A percentile compares a stretch with the other conserved stretches of the same genome.
phyloP scores from a whole-genome alignment of 2,329 filamentous ascomycete genomes.

The Claviceps cyperi region DNA sequence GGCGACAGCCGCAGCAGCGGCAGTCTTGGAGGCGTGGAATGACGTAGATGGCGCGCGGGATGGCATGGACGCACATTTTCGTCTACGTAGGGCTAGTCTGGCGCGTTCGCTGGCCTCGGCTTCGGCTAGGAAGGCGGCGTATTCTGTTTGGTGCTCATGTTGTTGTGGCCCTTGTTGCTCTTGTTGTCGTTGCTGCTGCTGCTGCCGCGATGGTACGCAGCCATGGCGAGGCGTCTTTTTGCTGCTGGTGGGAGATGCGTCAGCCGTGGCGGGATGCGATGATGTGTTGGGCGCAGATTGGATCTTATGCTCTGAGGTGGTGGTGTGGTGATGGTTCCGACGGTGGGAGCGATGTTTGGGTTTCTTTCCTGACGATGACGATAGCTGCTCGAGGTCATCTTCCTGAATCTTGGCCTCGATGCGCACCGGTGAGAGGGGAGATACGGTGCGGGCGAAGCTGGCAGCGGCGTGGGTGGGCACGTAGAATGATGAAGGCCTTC shows the following conservation, averaged over 20 bases:
- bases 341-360: too few species aligned
- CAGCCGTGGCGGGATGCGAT: too few species aligned
- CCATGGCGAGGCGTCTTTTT: neutral
- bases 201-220: neutral
- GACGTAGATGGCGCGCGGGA: neutral
- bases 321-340: too few species aligned
- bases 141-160: slow-evolving; percentile 8
- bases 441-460: slow-evolving; percentile 13
- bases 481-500: slow-evolving; percentile 7
- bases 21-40: neutral
- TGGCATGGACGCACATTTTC: neutral
- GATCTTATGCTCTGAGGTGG: too few species aligned
- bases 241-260: neutral
- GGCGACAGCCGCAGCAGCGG: neutral
- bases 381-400: neutral
- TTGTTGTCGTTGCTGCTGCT: neutral
- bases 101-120: slow-evolving; percentile 8
- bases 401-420: slow-evolving; percentile 8
- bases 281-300: neutral
- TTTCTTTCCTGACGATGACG: neutral
- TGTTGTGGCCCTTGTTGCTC: too few species aligned
- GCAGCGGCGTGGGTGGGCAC: slow-evolving; percentile 17
- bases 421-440: slow-evolving; percentile 7
- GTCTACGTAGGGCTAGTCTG: neutral
- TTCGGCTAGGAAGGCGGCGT: slow-evolving; percentile 11